Evolutionary conservation across 2,329 filamentous ascomycete genomes (phyloP), one percentile per base, ranked within the genome.

Genomic region (Venturia nashicola): DNA sequence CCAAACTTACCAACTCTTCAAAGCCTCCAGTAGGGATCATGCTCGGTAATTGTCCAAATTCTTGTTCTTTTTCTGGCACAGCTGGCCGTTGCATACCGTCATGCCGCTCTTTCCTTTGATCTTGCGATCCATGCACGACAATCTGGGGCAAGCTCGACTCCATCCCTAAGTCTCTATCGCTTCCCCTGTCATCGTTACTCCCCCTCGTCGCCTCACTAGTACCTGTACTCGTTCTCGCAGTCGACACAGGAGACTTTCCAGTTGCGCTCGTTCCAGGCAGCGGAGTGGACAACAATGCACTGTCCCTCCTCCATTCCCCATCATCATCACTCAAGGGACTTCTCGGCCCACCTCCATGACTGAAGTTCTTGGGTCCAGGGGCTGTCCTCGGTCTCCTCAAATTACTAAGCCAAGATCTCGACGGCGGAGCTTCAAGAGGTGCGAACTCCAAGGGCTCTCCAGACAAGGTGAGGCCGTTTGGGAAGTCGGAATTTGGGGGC

Each of bases 1-100:
- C 76, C 44, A 77, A 73, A n/a, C 74, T 72, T 18, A 76, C 77
- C 36, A 86, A 71, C 46, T 81, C 82, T 65, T 82, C 81, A 59
- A 84, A 77, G 63, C 75, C 77, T 43, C 77, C 77, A 2, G 77
- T 80, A 5, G 84, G 83, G 65, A 86, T 84, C 66, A 81, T 76
- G 66, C 83, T 77, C 46, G 80, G 46, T 77, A 51, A 85, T 79
- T 48, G 77, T 77, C 51, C 51, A 8, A 57, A 57, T 5, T 57
- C 51, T 8, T 36, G 46, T 23, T 27, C 46, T 20, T 51, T 27
- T 1, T 27, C 8, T 51, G 46, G 46, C 20, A 14, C 3, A 12
- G 20, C 20, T 27, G 46, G 20, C 46, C 9, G 46, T 27, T 51
- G 20, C 12, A 9, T 27, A 51, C 7, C 4, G 46, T 27, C 46